Evolutionary conservation across 2,329 filamentous ascomycete genomes (phyloP).

Genomic region (Rhytidhysteron rufulum): DNA sequence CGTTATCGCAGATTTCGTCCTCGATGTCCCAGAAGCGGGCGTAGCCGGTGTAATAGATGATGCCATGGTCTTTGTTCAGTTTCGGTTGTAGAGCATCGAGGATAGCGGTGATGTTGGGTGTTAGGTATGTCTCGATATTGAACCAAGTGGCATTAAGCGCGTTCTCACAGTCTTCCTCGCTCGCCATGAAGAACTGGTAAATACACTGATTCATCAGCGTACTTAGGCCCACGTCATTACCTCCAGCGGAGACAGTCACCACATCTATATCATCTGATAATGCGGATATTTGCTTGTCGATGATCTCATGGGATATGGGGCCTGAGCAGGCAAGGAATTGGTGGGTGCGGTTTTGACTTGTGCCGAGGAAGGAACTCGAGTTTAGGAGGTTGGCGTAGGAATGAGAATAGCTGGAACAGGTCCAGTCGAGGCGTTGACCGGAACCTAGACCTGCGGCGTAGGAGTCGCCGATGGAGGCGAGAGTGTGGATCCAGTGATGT

Average conservation of each 20-base stretch:
- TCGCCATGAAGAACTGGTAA: constrained; percentile 26
- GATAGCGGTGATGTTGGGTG: constrained; percentile 15
- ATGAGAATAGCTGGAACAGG: constrained; percentile 23
- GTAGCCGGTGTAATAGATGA: constrained; percentile 27
- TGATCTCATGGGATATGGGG: constrained; percentile 18
- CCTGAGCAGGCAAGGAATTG: constrained; percentile 29
- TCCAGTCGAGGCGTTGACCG: constrained; percentile 21
- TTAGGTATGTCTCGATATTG: constrained; percentile 16
- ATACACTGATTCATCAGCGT: constrained; percentile 26
- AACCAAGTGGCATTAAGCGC: constrained; percentile 17
- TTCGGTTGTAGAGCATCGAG: constrained; percentile 18
- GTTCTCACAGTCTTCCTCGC: constrained; percentile 17
- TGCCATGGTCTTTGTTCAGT: constrained; percentile 17
- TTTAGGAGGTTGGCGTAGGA: constrained; percentile 26
- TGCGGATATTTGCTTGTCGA: constrained; percentile 19
- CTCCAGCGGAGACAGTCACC: constrained; percentile 27
- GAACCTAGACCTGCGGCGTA: constrained; percentile 28
- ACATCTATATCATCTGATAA: constrained; percentile 19
- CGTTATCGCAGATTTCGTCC: constrained; percentile 21
- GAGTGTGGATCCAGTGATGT: constrained; percentile 14
- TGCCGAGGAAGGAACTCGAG: constrained; percentile 10
- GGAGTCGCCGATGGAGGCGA: constrained; percentile 28
- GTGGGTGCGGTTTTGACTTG: constrained; percentile 13
- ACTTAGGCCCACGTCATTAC: constrained; percentile 27
- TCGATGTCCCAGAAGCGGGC: constrained; percentile 26